These are phyloP conservation scores for Blastosporella zonata DNA, from an alignment of 1,284 basidiomycete species.

Conservation along the genomic window DNA sequence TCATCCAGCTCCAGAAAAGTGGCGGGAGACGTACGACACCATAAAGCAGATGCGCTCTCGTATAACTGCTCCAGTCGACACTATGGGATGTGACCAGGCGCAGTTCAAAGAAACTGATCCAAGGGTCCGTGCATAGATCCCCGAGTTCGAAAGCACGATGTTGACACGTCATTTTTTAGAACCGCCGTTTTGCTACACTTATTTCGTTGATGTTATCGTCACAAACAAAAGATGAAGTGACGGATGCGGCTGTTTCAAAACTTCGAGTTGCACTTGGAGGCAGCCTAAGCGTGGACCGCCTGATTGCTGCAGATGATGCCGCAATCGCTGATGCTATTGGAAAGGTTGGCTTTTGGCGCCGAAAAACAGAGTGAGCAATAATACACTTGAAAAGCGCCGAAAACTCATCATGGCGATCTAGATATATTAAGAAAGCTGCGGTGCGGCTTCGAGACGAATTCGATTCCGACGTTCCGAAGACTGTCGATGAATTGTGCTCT, in stretches of 20 bases:
- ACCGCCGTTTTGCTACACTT: conserved; percentile 79
- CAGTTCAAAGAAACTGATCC: conserved; percentile 62
- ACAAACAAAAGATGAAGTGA: conserved; percentile 93
- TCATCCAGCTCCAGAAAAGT: conserved; percentile 70
- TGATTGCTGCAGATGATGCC: conserved; percentile 64
- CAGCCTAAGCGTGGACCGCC: conserved; percentile 69
- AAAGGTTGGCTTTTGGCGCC: conserved; percentile 92
- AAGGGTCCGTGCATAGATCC: conserved; percentile 43
- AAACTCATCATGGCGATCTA: conserved; percentile 24
- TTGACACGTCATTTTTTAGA: conserved; percentile 43
- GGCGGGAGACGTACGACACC: conserved; percentile 73
- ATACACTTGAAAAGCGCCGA: neutral
- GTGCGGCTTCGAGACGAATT: conserved; percentile 67
- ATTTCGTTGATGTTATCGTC: conserved; percentile 95
- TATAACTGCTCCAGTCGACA: conserved; percentile 84
- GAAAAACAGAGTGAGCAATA: conserved; percentile 69
- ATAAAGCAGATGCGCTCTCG: conserved; percentile 78
- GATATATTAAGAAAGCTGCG: conserved; percentile 76
- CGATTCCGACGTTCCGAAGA: conserved; percentile 81
- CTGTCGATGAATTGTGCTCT: conserved; percentile 80
- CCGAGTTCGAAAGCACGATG: neutral
- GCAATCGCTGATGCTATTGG: conserved; percentile 73
- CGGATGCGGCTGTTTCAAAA: conserved; percentile 78
- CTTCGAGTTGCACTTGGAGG: conserved; percentile 76
- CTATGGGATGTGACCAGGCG: conserved; percentile 82